These are phyloP conservation scores for Polytolypa hystricis DNA, from an alignment of 2,329 filamentous ascomycete genomes.

Conservation along the genomic window DNA sequence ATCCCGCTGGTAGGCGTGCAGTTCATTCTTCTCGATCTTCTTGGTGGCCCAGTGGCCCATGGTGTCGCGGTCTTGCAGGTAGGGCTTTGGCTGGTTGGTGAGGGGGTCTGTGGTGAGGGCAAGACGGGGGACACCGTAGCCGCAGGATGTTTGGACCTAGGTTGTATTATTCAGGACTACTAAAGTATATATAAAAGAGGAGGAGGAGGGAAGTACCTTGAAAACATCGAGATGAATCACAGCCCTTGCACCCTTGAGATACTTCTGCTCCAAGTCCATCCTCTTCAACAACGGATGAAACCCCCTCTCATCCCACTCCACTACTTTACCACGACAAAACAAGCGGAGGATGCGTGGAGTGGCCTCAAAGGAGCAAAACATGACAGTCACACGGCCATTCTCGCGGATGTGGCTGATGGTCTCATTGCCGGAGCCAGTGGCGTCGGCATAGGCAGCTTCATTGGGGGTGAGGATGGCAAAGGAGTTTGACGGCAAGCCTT, in stretches of 20 bases:
- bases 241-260: constrained; percentile 43
- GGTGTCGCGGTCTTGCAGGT: constrained; percentile 45
- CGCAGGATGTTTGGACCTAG: constrained; percentile 53
- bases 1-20: constrained; percentile 45
- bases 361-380: constrained; percentile 57
- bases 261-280: constrained; percentile 33
- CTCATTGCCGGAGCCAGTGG: constrained; percentile 64
- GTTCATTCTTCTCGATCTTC: constrained; percentile 38
- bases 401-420: constrained; percentile 67
- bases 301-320: constrained; percentile 47
- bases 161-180: background rate
- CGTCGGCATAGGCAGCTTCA: constrained; percentile 59
- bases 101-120: constrained; percentile 27
- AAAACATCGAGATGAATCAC: constrained; percentile 52
- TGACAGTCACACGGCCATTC: constrained; percentile 62
- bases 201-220: constrained; percentile 32
- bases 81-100: constrained; percentile 14
- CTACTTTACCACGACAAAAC: constrained; percentile 48
- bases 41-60: constrained; percentile 43
- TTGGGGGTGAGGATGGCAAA: constrained; percentile 50
- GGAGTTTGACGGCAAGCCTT: constrained; percentile 54
- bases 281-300: constrained; percentile 36
- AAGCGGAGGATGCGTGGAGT: constrained; percentile 53
- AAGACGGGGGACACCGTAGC: constrained; percentile 51
- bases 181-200: background rate